Conservation (phyloP, 2,329 filamentous ascomycete species). For the Sporothrix protearum region DNA sequence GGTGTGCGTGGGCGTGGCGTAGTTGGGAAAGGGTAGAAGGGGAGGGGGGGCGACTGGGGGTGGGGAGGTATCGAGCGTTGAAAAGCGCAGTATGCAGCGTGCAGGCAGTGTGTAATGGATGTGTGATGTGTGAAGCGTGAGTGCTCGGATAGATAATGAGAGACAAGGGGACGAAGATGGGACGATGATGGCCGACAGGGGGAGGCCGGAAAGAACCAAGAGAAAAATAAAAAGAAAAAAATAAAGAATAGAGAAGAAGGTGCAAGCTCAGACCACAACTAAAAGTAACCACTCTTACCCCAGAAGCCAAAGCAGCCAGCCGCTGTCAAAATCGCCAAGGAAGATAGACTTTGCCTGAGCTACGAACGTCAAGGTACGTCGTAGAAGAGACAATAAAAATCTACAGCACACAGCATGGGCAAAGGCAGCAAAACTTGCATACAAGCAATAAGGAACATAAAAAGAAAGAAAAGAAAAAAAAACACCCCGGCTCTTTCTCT, state of each 20-base stretch:
- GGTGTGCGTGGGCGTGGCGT: conserved; percentile 13
- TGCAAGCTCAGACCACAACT: neutral
- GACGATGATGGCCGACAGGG: conserved; percentile 12
- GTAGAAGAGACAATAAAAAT: neutral
- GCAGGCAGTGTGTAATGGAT: neutral
- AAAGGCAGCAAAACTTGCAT: neutral
- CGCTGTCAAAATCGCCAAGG: neutral
- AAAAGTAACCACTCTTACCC: neutral
- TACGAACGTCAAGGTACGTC: neutral
- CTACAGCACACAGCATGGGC: neutral
- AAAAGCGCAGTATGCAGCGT: neutral
- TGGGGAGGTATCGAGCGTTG: neutral
- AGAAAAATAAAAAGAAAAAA: neutral
- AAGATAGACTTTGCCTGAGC: neutral
- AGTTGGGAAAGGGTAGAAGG: neutral
- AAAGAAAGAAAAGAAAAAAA: neutral
- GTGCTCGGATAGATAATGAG: conserved; percentile 7
- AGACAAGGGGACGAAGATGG: conserved; percentile 4
- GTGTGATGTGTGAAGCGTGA: neutral
- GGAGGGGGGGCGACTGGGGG: neutral
- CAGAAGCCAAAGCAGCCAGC: conserved; percentile 1
- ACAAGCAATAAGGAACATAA: neutral
- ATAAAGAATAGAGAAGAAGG: neutral
- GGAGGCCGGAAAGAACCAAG: neutral
- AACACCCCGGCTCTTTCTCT: neutral